Evolutionary conservation across 306 rosid species (phyloP), one percentile per base, ranked within the genome.

Genomic region (Rosa multiflora): DNA sequence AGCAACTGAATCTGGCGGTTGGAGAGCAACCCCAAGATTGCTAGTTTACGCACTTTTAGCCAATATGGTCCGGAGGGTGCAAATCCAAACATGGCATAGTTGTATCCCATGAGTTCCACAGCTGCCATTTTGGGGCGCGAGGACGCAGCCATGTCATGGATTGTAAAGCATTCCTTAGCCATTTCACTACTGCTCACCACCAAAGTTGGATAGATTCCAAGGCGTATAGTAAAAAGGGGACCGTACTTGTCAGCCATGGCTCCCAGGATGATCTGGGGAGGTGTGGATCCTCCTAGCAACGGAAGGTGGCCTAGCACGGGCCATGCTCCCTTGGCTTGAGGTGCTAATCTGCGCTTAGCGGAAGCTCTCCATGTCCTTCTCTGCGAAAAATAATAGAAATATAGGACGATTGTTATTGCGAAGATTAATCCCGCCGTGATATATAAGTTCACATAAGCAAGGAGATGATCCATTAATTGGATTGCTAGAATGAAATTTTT

Each of bases 11-110:
- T 48, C 14, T 86, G 82, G 26, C 74, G 81, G 23, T 39, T 37
- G 0, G 93, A 82, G 23, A 90, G 85, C 26, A 90, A 66, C 82
- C 84, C 85, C 0, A 67, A 55, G 13, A 74, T 56, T 0, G 78
- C 46, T 2, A 90, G 55, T 52, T 86, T 88, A 2, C 86, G 87
- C 51, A 90, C 32, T 62, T 74, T 83, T 4, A 82, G 85, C 91
- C 91, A 86, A 18, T 44, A 84, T 9, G 83, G 67, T 1, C 88
- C 88, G 13, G 73, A 81, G 7, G 86, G 87, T 20, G 76, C 55
- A 43, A 90, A 70, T 1, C 83, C 88, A 7, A 88, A 82, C 62
- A 75, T 81, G 10, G 83, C 82, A 21, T 49, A 20, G 67, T 80
- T 47, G 32, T 80, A 78, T 35, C 74, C 68, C 39, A 86, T 20